Evolutionary conservation across 352 stramenopile genomes (phyloP).

Genomic region (Elongisporangium undulatum): DNA sequence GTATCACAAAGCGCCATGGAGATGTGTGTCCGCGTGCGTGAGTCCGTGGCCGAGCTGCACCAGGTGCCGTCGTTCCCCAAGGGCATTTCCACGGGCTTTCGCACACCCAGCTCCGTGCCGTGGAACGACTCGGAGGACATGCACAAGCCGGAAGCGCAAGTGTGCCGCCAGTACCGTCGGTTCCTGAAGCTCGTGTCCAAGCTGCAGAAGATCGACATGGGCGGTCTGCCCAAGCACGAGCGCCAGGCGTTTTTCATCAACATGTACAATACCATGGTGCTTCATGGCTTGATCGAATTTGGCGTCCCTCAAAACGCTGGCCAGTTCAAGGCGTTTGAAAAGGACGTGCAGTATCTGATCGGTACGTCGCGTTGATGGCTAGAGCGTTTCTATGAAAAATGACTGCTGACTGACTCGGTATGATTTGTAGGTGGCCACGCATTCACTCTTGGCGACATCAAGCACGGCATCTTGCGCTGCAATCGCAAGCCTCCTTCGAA

Average conservation of each 20-base stretch:
- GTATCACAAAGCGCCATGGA: conserved; percentile 59
- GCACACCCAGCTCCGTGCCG: conserved; percentile 20
- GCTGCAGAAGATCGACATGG: conserved; percentile 71
- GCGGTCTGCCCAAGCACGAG: conserved; percentile 72
- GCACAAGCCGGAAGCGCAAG: conserved; percentile 20
- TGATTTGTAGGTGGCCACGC: conserved; percentile 41
- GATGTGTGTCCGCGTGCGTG: conserved; percentile 57
- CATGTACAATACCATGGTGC: conserved; percentile 86
- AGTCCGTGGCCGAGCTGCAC: conserved; percentile 67
- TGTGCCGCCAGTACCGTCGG: conserved; percentile 61
- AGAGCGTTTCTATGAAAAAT: background rate
- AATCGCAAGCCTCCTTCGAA: conserved; percentile 86
- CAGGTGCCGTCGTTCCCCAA: conserved; percentile 54
- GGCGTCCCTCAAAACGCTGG: conserved; percentile 79
- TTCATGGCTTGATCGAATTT: conserved; percentile 84
- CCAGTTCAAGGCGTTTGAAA: conserved; percentile 82
- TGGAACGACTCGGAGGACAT: background rate
- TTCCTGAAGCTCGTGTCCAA: conserved; percentile 67
- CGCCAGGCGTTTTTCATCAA: conserved; percentile 89
- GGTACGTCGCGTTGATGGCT: conserved; percentile 20
- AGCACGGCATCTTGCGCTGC: conserved; percentile 84
- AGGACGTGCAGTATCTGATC: conserved; percentile 77
- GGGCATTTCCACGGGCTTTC: conserved; percentile 69
- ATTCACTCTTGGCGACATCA: conserved; percentile 83
- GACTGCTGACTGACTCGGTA: conserved; percentile 3